Evolutionary conservation across 768 basidiomycete genomes (phyloP), one percentile per base, ranked within the genome.

Genomic region (Suillus subaureus): DNA sequence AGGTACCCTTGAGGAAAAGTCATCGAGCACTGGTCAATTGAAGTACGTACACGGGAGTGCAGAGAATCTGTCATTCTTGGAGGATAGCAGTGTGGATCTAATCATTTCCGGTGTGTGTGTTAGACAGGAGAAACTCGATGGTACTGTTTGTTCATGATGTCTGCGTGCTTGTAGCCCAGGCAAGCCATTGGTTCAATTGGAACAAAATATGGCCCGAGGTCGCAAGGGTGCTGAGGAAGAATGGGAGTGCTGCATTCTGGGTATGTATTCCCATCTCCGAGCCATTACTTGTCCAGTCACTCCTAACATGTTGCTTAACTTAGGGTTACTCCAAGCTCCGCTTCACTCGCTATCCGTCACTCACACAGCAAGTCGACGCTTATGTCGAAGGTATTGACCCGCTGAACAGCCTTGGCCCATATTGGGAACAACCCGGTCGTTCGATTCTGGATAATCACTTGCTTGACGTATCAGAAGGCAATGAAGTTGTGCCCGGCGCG

Each of bases 181-280:
- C 92, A 0, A 85, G 86, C 3, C 93, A 94, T 72, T 93, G 92
- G 92, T 94, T 94, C 71, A 82, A 93, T 70, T 91, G 88, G 84
- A 74, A 77, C 5, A 85, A 83, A 69, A 80, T 90, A 6, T 94
- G 92, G 91, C 84, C 83, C 4, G 89, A 93, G 75, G 78, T 87
- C 0, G 79, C 81, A 16, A 80, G 89, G 4, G 82, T 90, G 8
- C 77, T 94, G 49, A 80, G 84, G 60, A 81, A 79, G 11, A 83
- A 85, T 21, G 93, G 91, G 3, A 88, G 85, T 1, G 86, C 86
- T 15, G 91, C 90, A 6, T 88, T 89, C 71, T 93, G 91, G 89
- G 92, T 91, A 66, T 45, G 83, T 74, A 39, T 16, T 35, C 6
- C 4, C 49, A 2, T 6, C 45, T 45, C 15, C 31, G 16, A 68